Base-by-base conservation (phyloP, 331 rosid genomes). In the Telfairia occidentalis region DNA sequence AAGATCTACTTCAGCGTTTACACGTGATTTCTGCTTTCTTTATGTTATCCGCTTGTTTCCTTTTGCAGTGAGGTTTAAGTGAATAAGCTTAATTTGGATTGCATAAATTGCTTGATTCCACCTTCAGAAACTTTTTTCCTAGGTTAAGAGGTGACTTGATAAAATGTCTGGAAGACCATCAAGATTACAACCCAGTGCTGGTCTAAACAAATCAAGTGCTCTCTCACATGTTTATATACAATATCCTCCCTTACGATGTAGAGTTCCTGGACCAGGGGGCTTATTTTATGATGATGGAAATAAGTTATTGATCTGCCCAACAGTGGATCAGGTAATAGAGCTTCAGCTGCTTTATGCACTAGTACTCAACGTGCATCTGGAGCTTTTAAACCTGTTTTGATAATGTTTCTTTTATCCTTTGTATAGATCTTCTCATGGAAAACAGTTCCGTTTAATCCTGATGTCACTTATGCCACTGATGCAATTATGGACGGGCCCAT, bases 271-370 rank as follows among this genome's bases (percentile, higher is more conserved):
- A 71, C 83, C 92, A 59, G 76, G 79, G 78, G 97, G 90, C 35
- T 83, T 95, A 80, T 95, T 88, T 81, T 95, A 87, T 78, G 97
- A 95, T 70, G 97, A 95, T 78, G 99, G 92, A 83, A 90, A 89
- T 80, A 95, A 90, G 77, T 82, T 87, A 76, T 74, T 95, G 42
- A 85, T 92, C 76, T 92, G 88, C 78, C 96, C 96, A 77, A 85
- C 90, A 60, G 80, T 86, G 80, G 87, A 90, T 77, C 97, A 84
- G 96, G 99, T 95, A 80, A 75, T 77, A 71, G 73, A 67, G 73
- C 29, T 58, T 52, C 71, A 75, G 45, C 34, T 40, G 65, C 48
- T 34, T 73, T 54, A 45, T 83, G 30, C 10, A 64, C 13, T 48
- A 73, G 57, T 82, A 34, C 55, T 48, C 34, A 37, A 74, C 55